Evolutionary conservation across 1,284 basidiomycete genomes (phyloP), one percentile per base, ranked within the genome.

Genomic region (Leccinum griseonigrum): DNA sequence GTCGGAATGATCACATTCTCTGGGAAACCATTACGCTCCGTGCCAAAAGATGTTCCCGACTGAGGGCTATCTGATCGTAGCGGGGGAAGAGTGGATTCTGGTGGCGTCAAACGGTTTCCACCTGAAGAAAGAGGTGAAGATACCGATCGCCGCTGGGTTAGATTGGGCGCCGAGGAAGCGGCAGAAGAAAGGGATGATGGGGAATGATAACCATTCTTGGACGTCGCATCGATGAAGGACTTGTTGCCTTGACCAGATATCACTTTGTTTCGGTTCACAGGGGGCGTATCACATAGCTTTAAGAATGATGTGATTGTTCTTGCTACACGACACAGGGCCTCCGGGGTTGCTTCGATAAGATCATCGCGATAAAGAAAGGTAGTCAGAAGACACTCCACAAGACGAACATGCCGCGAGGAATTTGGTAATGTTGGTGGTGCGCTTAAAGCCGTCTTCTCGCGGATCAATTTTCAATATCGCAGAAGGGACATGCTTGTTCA

Each of bases 351-450:
- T 68, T 86, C 83, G 32, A 84, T 82, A 58, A 93, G 79, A 71
- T 92, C 90, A 67, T 91, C 87, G 10, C 79, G 78, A 58, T 83
- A 79, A 73, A 92, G 22, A 93, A 51, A 91, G 76, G 61, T 88
- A 86, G 60, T 85, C 83, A 31, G 82, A 75, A 32, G 80, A 72
- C 9, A 91, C 75, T 8, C 88, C 87, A 61, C 85, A 83, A 32
- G 84, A 82, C 11, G 88, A 81, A 65, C 86, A 89, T 1, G 87
- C 84, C 6, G 88, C 86, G 34, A 91, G 79, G 69, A 93, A 93
- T 72, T 85, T 87, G 32, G 86, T 85, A 46, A 92, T 80, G 68
- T 93, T 93, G 53, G 82, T 81, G 5, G 83, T 84, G 58, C 84
- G 83, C 65, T 81, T 77, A 63, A 86, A 78, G 7, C 86, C 85